Evolutionary conservation across 192 early-diverging fungal species (phyloP), one percentile per base, ranked within the genome.

Genomic region (Coemansia guatemalensis): DNA sequence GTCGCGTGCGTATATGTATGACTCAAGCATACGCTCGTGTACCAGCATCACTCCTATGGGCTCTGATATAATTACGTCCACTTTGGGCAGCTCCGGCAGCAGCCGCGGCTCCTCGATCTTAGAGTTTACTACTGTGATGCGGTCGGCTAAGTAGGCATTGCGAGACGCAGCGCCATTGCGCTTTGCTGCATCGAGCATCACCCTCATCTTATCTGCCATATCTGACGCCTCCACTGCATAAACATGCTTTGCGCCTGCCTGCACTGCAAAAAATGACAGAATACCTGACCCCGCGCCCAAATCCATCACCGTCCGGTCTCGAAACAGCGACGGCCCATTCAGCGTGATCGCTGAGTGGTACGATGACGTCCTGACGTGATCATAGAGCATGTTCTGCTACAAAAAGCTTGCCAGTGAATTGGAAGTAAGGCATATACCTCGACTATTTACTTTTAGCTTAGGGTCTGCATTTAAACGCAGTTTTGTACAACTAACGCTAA

Each of bases 351-450:
- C 95, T 21, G 89, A 89, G 62, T 94, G 89, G 75, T 97, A 99
- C 23, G 92, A 85, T 8, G 92, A 92, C n/a, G 97, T 99, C 29
- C 97, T 84, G 20, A 99, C 90, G 24, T 84, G 86, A 72, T 99
- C 97, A 82, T 95, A 90, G 14, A 98, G 87, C 96, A 98, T 97
- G 75, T 98, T 98, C 87, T 96, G 94, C 90, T 96, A 78, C 58
- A 48, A 47, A 35, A n/a, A 56, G 39, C 9, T 27, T 18, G 12
- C 52, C 14, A 44, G 17, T 17, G 14, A 44, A 44, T 11, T 3
- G 14, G 14, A 44, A 44, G 14, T 44, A 44, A 17, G 2, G 0
- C 39, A 44, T 3, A 44, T 44, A 44, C 9, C 33, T 8, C 20
- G 26, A 52, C 26, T 27, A 51, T 25, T 53, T 35, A n/a, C n/a